phyloP scores from a whole-genome alignment of 23 red algal species.

The Gracilaria gracilis region DNA sequence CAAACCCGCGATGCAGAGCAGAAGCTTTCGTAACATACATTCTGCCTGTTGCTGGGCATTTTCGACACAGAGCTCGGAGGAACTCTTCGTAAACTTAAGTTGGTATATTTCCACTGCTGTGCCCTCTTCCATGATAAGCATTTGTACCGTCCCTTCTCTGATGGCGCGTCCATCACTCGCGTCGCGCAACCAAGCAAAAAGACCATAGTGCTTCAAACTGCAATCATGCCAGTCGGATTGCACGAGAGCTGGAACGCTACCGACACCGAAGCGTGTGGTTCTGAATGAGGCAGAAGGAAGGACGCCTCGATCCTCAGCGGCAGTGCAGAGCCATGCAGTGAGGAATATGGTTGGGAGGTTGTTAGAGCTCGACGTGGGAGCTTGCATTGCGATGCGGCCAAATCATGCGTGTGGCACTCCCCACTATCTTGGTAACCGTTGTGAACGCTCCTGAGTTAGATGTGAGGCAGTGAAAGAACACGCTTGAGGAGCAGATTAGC shows the following conservation, averaged over 20 bases:
- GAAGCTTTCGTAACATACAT: constrained; percentile 31
- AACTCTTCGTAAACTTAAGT: background rate
- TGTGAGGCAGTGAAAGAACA: background rate
- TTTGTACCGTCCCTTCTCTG: background rate
- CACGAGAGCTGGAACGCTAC: constrained; percentile 19
- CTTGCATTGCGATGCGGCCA: too few relatives aligned
- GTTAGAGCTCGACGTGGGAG: constrained; percentile 1
- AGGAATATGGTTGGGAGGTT: constrained; percentile 18
- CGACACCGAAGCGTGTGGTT: background rate
- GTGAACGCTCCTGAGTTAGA: too few relatives aligned
- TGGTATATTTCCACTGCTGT: constrained; percentile 3
- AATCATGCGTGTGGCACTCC: too few relatives aligned
- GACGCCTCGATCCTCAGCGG: background rate
- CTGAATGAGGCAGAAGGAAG: background rate
- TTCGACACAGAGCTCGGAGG: background rate
- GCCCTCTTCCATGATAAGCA: background rate
- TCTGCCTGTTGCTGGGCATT: constrained; percentile 21
- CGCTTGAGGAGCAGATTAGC: too few relatives aligned
- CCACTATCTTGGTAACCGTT: too few relatives aligned
- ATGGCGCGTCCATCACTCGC: background rate
- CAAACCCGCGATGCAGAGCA: constrained; percentile 7
- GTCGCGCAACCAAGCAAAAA: constrained; percentile 1
- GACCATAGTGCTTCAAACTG: constrained; percentile 29
- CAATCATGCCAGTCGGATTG: constrained; percentile 7
- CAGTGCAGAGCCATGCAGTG: constrained; percentile 25